Base-by-base conservation (phyloP, 192 early-diverging fungal genomes). In the Gryganskiella cystojenkinii region DNA sequence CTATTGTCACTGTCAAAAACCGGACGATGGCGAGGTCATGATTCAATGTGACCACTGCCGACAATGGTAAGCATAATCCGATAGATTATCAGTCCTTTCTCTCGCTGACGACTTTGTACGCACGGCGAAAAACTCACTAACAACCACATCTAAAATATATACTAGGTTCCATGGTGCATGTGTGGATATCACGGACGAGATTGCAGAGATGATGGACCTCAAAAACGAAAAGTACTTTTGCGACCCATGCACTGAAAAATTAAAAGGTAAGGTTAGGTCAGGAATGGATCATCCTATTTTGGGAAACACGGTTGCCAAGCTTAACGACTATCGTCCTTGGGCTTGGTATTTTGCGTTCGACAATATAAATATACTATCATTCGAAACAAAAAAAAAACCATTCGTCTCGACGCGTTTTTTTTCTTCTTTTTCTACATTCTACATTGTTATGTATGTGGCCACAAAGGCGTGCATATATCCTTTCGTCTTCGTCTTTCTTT, bases 21-120 rank as follows among this genome's bases (percentile, higher is more conserved):
- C 84, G 11, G 91, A 94, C 37, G 79, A 85, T 70, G 91, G 91
- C 27, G 83, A 87, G 44, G 87, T 89, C n/a, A 94, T 94, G 92
- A 87, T 94, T 52, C 85, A 88, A 45, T 94, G 92, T 64, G 91
- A 92, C 65, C 66, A 66, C 30, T 94, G 92, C 74, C 70, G 84
- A 49, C 90, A 94, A 75, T 94, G 92, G 92, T 93, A 89, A 64
- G 81, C 33, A 13, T 49, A 30, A 20, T 11, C 10, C 15, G 14
- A 35, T 47, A 24, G 17, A 20, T 24, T 3, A 15, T 0, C 37
- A 40, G 7, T 13, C 37, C 5, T 40, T 13, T 13, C 37, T 40
- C 37, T 13, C 37, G 5, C 37, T 24, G 49, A 22, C 28, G 20
- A 19, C 17, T 54, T 33, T 44, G 2, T 61, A 45, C 35, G 22